Evolutionary conservation across 768 basidiomycete genomes (phyloP).

Genomic region (Serendipita sp.): DNA sequence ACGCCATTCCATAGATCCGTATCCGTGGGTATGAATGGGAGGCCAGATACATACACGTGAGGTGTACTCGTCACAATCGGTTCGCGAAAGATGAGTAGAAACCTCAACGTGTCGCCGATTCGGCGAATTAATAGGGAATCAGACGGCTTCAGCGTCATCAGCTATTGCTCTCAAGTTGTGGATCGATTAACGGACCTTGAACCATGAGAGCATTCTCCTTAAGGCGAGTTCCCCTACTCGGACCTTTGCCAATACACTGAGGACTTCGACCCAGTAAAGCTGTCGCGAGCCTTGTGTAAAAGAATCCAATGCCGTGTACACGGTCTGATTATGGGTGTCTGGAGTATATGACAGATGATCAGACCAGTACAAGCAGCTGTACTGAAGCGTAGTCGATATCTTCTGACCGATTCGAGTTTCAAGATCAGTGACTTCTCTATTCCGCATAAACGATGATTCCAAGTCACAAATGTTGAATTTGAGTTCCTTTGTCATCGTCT

Average conservation of each 20-base stretch:
- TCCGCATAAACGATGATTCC: background rate
- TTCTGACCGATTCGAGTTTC: background rate
- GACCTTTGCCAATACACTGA: constrained; percentile 1
- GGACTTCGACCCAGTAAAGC: constrained; percentile 5
- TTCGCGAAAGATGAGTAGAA: background rate
- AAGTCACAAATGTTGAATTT: constrained; percentile 8
- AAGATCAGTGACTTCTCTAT: background rate
- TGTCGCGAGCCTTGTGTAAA: background rate
- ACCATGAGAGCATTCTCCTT: background rate
- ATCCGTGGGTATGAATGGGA: background rate
- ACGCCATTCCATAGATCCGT: background rate
- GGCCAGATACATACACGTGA: background rate
- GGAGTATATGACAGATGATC: background rate
- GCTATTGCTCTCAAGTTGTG: background rate
- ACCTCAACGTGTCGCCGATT: background rate
- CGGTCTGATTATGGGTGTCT: background rate
- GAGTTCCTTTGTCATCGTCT: background rate
- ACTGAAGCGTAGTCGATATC: background rate
- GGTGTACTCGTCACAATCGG: background rate
- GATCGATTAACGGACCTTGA: background rate
- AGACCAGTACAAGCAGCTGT: constrained; percentile 7
- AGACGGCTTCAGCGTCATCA: background rate
- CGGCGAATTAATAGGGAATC: background rate
- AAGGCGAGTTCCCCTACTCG: background rate
- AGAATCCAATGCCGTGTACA: background rate